A percentile compares a stretch with the other conserved stretches of the same genome.
phyloP scores from a whole-genome alignment of 2,329 filamentous ascomycete species.

The Stagonosporopsis vannaccii region DNA sequence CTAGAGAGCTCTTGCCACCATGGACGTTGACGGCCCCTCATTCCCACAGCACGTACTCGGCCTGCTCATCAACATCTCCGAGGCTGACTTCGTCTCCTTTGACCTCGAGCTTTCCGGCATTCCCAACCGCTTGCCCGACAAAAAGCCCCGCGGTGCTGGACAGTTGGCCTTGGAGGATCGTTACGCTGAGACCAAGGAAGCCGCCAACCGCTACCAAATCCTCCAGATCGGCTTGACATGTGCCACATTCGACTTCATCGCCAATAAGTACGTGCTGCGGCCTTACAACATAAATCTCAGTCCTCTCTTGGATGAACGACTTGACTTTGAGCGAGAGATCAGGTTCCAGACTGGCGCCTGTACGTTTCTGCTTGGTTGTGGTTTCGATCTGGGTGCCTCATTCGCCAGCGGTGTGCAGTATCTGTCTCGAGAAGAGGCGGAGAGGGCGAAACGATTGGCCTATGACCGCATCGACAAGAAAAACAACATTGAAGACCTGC shows the following conservation, averaged over 20 bases:
- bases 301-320: constrained; percentile 61
- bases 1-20: constrained; percentile 38
- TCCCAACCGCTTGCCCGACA: constrained; percentile 49
- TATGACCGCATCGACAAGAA: constrained; percentile 52
- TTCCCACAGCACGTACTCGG: constrained; percentile 61
- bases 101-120: constrained; percentile 74
- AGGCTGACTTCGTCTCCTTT: constrained; percentile 68
- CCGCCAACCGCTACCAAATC: constrained; percentile 69
- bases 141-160: constrained; percentile 42
- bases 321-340: constrained; percentile 68
- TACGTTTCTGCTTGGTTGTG: constrained; percentile 66
- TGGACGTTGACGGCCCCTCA: constrained; percentile 64
- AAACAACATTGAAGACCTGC: constrained; percentile 52
- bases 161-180: constrained; percentile 65
- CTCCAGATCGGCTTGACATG: constrained; percentile 73
- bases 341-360: constrained; percentile 65
- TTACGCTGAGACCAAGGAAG: constrained; percentile 66
- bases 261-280: constrained; percentile 61
- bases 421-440: constrained; percentile 66
- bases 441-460: constrained; percentile 55
- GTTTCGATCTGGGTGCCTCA: constrained; percentile 65
- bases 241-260: constrained; percentile 62
- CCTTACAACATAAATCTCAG: constrained; percentile 72
- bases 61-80: constrained; percentile 65
- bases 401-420: constrained; percentile 68